Evolutionary conservation across 208 protist species (phyloP), one percentile per base, ranked within the genome.

Genomic region (Porcisia deanei): DNA sequence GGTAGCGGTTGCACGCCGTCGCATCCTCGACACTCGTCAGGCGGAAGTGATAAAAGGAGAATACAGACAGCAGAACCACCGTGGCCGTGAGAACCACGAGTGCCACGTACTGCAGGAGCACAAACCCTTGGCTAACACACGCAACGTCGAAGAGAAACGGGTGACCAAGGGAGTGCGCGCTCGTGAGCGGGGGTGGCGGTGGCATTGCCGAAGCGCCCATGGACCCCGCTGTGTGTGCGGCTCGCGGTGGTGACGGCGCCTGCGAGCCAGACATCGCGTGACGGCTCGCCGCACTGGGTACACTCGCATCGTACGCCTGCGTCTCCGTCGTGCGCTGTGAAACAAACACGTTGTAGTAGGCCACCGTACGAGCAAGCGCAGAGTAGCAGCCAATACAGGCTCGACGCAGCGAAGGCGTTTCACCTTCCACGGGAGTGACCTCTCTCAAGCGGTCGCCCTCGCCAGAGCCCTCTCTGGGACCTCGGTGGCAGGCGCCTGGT

Each of bases 1-100:
- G 16, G 54, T 73, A 67, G 45, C 68, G 73, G 37, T 88, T 74
- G 74, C 89, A 93, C 61, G 78, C 79, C n/a, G 86, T 88, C 14
- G 34, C 83, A 59, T 91, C 86, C 45, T 72, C 34, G 22, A 75
- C 84, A 45, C 6, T 37, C 3, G 39, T 60, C 41, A 68, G 52
- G 5, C 71, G 70, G 22, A 59, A 30, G 9, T 37, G 71, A 0
- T 45, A 37, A 5, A 69, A 61, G 9, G 47, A 68, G 20, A 81
- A 64, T 4, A 81, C 65, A 3, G 65, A 20, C 37, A 81, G 53
- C 70, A 68, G 67, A 12, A 83, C 60, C 45, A 81, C 67, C 10
- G 49, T 45, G 22, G 43, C 39, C 1, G 65, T 67, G 12, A 80
- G 53, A 3, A 87, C 6, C 39, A 76, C 37, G 25, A 67, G 71